Percentiles rank a stretch among this genome's conserved stretches.
These are phyloP conservation scores for Endoconidiophora laricicola DNA, from an alignment of 2,329 filamentous ascomycete species.

Conservation along the genomic window DNA sequence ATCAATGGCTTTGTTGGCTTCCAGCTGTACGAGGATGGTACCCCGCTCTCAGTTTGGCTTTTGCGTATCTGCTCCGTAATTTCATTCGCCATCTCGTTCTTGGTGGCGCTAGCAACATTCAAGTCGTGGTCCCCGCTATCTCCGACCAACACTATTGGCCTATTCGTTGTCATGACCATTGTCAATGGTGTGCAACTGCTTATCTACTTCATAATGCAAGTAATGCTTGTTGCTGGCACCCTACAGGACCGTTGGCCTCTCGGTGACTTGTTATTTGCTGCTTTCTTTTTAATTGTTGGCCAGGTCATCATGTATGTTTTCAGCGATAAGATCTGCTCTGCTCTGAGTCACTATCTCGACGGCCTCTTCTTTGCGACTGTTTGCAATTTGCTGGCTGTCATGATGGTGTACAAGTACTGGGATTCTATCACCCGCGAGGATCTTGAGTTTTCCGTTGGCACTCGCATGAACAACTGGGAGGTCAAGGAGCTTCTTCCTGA, in stretches of 20 bases:
- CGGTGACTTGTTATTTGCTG: constrained; percentile 76
- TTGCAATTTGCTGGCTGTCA: constrained; percentile 84
- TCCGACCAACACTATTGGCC: constrained; percentile 69
- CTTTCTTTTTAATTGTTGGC: constrained; percentile 80
- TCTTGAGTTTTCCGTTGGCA: constrained; percentile 92
- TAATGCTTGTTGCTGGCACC: constrained; percentile 75
- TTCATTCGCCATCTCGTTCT: constrained; percentile 75
- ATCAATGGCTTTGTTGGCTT: constrained; percentile 98
- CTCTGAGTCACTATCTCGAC: constrained; percentile 81
- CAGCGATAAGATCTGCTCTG: constrained; percentile 67
- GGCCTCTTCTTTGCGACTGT: constrained; percentile 87
- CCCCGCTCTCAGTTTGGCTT: constrained; percentile 83
- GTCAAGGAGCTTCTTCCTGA: constrained; percentile 80
- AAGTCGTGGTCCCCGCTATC: constrained; percentile 75
- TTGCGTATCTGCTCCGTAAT: constrained; percentile 59
- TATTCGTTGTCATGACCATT: constrained; percentile 86
- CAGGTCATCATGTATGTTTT: constrained; percentile 89
- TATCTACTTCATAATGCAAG: constrained; percentile 74
- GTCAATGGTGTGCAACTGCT: constrained; percentile 76
- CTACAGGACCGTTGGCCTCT: constrained; percentile 91
- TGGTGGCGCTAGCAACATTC: constrained; percentile 82
- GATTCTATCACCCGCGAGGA: constrained; percentile 98
- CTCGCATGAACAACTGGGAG: constrained; percentile 94
- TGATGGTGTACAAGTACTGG: constrained; percentile 99
- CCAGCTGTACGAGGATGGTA: constrained; percentile 95